Percentiles rank a stretch among this genome's conserved stretches.
Evolutionary conservation across 768 basidiomycete species (phyloP).

Genomic region (Boletus subparvulus): DNA sequence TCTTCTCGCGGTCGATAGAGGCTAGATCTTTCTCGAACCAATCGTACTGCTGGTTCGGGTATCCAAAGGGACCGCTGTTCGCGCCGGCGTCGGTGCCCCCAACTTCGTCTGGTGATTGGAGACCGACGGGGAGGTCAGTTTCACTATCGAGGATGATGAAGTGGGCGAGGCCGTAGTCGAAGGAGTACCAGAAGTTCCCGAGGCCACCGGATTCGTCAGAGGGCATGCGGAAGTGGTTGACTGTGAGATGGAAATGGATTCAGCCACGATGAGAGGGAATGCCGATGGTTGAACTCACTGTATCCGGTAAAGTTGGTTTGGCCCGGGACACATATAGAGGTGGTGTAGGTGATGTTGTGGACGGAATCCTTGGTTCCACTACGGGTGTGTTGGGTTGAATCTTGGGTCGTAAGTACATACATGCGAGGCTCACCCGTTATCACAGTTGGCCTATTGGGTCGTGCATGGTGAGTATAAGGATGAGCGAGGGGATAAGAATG

Average conservation of each 20-base stretch:
- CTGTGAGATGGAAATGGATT: conserved; percentile 4
- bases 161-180: conserved; percentile 31
- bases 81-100: conserved; percentile 22
- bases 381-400: background rate
- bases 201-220: conserved; percentile 25
- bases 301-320: conserved; percentile 31
- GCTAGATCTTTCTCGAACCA: conserved; percentile 30
- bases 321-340: conserved; percentile 26
- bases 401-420: background rate
- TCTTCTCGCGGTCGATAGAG: conserved; percentile 21
- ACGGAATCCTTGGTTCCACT: conserved; percentile 25
- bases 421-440: conserved; percentile 24
- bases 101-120: conserved; percentile 23
- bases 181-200: conserved; percentile 33
- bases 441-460: conserved; percentile 25
- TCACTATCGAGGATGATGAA: conserved; percentile 25
- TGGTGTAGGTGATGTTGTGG: conserved; percentile 27
- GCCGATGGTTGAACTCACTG: conserved; percentile 13
- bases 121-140: conserved; percentile 26
- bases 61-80: conserved; percentile 28
- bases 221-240: conserved; percentile 31
- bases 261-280: background rate
- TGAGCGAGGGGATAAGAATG: background rate
- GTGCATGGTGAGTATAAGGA: background rate
- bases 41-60: conserved; percentile 27